phyloP scores from a whole-genome alignment of 345 rosid species.

The Sonneratia caseolaris region DNA sequence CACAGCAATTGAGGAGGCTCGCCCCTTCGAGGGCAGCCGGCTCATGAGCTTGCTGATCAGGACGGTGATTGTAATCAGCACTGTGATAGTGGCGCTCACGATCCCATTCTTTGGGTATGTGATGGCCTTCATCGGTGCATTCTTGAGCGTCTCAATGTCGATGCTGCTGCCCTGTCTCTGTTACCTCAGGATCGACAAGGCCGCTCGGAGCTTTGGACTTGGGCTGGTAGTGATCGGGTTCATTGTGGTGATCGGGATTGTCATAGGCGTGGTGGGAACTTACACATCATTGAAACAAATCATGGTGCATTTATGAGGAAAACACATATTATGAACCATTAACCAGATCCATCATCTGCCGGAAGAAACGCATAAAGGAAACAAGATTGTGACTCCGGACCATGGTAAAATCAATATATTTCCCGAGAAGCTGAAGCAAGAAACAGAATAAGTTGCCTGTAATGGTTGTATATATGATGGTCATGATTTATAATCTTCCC shows the following conservation, averaged over 20 bases:
- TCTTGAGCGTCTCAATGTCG: constrained; percentile 38
- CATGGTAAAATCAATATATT: too few species aligned
- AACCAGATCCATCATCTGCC: too few species aligned
- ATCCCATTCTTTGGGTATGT: constrained; percentile 57
- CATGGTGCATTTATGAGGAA: constrained; percentile 24
- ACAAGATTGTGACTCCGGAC: background rate
- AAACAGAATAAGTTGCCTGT: background rate
- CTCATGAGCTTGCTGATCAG: constrained; percentile 30
- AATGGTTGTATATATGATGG: background rate
- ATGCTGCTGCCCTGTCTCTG: constrained; percentile 53
- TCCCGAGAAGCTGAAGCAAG: background rate
- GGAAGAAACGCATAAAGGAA: background rate
- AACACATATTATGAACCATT: background rate
- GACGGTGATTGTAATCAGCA: constrained; percentile 41
- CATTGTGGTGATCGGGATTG: constrained; percentile 28
- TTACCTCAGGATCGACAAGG: constrained; percentile 39
- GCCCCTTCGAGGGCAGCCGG: constrained; percentile 22
- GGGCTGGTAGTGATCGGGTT: constrained; percentile 26
- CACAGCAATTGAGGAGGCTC: constrained; percentile 35
- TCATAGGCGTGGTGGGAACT: constrained; percentile 36
- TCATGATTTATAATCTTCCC: background rate
- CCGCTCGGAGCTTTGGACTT: constrained; percentile 20
- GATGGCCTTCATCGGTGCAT: constrained; percentile 57
- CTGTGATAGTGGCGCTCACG: constrained; percentile 39
- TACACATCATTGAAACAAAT: constrained; percentile 41